A percentile compares a stretch with the other conserved stretches of the same genome.
Evolutionary conservation across 495 filamentous ascomycete genomes (phyloP).

Genomic region (Hypomontagnella monticulosa): DNA sequence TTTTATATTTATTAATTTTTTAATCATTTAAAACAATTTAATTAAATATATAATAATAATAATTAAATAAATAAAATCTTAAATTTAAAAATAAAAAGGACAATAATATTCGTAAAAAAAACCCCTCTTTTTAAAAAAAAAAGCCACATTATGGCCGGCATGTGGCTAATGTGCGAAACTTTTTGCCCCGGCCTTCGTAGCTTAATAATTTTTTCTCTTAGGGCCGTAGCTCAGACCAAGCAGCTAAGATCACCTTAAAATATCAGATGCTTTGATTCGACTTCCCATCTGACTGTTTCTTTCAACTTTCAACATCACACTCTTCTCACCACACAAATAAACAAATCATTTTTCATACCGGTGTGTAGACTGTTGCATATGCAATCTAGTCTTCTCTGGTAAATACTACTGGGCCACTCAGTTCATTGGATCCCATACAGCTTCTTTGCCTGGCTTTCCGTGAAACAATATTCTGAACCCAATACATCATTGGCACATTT

Average conservation of each 20-base stretch:
- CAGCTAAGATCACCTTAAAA: conserved; percentile 17
- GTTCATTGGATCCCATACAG: not conserved
- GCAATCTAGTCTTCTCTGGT: conserved; percentile 1
- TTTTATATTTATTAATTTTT: too few relatives aligned
- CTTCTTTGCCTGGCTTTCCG: not conserved
- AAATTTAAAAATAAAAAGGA: too few relatives aligned
- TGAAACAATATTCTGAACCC: not conserved
- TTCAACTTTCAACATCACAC: conserved; percentile 15
- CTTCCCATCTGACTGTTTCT: conserved; percentile 10
- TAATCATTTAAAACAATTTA: too few relatives aligned
- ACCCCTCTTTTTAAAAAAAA: too few relatives aligned
- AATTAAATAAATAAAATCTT: too few relatives aligned
- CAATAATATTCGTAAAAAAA: too few relatives aligned
- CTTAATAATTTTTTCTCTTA: conserved; percentile 29
- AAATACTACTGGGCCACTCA: not conserved
- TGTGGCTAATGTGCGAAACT: too few relatives aligned
- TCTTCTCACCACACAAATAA: conserved; percentile 9
- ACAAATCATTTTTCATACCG: conserved; percentile 7
- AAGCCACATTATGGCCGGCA: too few relatives aligned
- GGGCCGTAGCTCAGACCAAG: conserved; percentile 25
- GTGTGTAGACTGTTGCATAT: not conserved
- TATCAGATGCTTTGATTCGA: conserved; percentile 10
- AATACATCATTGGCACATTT: conserved; percentile 14
- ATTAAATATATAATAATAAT: too few relatives aligned
- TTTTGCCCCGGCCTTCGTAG: too few relatives aligned